Evolutionary conservation across 2,329 filamentous ascomycete genomes (phyloP), one percentile per base, ranked within the genome.

Genomic region (Talaromyces funiculosus): DNA sequence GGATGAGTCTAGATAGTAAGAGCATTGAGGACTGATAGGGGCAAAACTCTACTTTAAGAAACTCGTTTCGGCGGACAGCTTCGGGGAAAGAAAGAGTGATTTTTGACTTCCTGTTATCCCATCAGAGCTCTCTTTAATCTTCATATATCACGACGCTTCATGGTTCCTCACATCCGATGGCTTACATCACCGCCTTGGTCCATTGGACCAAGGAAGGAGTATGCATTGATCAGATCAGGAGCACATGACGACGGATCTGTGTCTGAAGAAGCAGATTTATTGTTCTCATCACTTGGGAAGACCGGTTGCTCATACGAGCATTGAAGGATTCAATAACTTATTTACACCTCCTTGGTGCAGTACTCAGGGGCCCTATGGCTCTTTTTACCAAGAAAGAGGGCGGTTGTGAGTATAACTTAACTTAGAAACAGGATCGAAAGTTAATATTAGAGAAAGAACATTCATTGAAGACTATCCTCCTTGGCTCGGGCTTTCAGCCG

Each of bases 41-140:
- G 38, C 4, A 22, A 40, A 18, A n/a, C 16, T 40, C n/a, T 7
- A 18, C 9, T 9, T 18, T 18, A 9, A 42, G 38, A 18, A 20
- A 22, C 4, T 20, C 8, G 18, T 20, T n/a, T 20, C 12, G 38
- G n/a, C 38, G 7, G 20, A 4, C 3, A 42, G 5, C 2, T 24
- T 45, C 20, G 16, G 26, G 42, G 20, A 24, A 45, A 24, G 20
- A 7, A 16, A 3, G 18, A 18, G 18, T 8, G n/a, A n/a, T n/a
- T n/a, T 9, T 16, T 6, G 42, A 24, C 22, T 24, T 24, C 42
- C 16, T 20, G 6, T 26, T 38, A 26, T 53, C 69, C 71, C 67
- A 73, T 76, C 73, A 75, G 73, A 73, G 73, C 73, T 76, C 73
- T 76, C 73, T 76, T 76, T 75, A 69, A 66, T 66, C 68, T 59